Percentiles rank a stretch among this genome's conserved stretches.
These are phyloP conservation scores for Ramichloridium luteum DNA, from an alignment of 2,329 filamentous ascomycete species.

Conservation along the genomic window DNA sequence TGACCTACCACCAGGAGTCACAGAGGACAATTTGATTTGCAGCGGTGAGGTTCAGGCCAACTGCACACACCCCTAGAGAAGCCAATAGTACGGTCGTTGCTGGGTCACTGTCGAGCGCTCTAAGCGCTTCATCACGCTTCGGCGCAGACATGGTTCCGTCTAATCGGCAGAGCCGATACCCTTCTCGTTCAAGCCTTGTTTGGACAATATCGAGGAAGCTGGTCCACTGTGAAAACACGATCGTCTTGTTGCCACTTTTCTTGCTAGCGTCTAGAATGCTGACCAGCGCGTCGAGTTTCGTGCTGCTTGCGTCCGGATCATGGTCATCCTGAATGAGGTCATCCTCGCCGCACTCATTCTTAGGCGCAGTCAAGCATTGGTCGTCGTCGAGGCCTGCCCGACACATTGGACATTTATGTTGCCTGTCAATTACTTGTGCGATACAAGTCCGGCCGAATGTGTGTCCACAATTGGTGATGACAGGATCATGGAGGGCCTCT, in stretches of 20 bases:
- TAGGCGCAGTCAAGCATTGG: constrained; percentile 51
- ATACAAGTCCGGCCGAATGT: constrained; percentile 67
- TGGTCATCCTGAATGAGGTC: constrained; percentile 33
- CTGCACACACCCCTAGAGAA: constrained; percentile 67
- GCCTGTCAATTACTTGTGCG: constrained; percentile 56
- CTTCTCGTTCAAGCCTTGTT: constrained; percentile 48
- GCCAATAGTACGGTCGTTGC: constrained; percentile 66
- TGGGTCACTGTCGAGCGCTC: constrained; percentile 53
- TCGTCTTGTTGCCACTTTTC: constrained; percentile 48
- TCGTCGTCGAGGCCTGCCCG: constrained; percentile 53
- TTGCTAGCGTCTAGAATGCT: constrained; percentile 61
- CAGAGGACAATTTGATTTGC: constrained; percentile 75
- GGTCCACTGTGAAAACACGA: constrained; percentile 70
- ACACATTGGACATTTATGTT: constrained; percentile 77
- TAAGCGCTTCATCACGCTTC: constrained; percentile 59
- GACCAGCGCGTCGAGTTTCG: constrained; percentile 69
- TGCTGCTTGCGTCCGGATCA: constrained; percentile 55
- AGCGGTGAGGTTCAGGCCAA: constrained; percentile 74
- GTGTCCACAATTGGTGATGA: constrained; percentile 79
- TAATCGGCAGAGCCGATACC: constrained; percentile 56
- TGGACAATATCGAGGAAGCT: constrained; percentile 62
- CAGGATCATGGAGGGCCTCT: constrained; percentile 55
- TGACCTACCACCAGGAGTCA: constrained; percentile 64
- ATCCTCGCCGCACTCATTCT: constrained; percentile 36
- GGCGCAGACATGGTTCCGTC: constrained; percentile 66